phyloP scores from a whole-genome alignment of 2,329 filamentous ascomycete species.

The Fusarium irregulare region DNA sequence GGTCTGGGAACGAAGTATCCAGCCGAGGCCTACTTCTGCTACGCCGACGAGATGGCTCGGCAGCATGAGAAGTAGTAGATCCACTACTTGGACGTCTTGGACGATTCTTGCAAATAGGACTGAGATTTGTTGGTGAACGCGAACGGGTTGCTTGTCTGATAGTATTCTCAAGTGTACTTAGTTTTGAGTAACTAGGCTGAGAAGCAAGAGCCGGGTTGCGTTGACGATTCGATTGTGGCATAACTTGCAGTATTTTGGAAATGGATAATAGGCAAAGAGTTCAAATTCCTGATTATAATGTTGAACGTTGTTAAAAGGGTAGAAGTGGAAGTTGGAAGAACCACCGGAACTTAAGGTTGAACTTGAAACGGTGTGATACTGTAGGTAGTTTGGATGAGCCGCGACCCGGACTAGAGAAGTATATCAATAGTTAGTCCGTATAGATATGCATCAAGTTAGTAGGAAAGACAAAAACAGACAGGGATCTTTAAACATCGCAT shows the following conservation, averaged over 20 bases:
- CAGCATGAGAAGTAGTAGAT: not conserved
- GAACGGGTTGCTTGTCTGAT: slow-evolving; percentile 25
- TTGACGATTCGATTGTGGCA: slow-evolving; percentile 21
- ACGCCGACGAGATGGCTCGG: not conserved
- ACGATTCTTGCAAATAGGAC: slow-evolving; percentile 15
- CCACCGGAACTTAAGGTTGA: not conserved
- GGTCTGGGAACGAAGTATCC: slow-evolving; percentile 6
- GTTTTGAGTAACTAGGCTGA: slow-evolving; percentile 10
- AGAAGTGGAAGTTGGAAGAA: not conserved
- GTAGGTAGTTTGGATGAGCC: not conserved
- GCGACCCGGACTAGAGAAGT: not conserved
- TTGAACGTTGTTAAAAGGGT: not conserved
- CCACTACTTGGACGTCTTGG: slow-evolving; percentile 20
- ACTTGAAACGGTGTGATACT: not conserved
- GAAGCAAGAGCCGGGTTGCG: slow-evolving; percentile 17
- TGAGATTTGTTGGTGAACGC: slow-evolving; percentile 26
- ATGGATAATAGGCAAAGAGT: slow-evolving; percentile 18
- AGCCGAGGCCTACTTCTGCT: not conserved
- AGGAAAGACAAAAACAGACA: slow-evolving; percentile 4
- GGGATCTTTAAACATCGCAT: slow-evolving; percentile 19
- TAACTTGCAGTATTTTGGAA: not conserved
- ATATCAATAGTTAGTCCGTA: not conserved
- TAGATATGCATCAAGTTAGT: not conserved
- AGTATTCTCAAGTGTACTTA: slow-evolving; percentile 16
- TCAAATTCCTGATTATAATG: not conserved